Percentiles rank a stretch among this genome's conserved stretches.
Conservation (phyloP, 179 eudicot species). For the Vitellaria paradoxa region DNA sequence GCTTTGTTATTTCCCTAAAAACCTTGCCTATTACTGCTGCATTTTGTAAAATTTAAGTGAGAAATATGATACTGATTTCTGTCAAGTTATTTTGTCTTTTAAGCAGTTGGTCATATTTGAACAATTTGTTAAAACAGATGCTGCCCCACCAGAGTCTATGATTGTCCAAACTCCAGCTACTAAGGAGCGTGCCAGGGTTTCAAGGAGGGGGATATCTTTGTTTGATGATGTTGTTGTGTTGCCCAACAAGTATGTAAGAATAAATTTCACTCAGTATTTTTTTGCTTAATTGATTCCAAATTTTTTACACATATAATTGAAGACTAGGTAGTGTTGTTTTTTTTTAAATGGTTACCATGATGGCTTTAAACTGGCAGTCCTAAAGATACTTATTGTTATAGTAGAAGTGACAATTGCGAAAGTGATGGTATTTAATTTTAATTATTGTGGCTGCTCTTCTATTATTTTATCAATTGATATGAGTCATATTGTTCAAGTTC, state of each 20-base stretch:
- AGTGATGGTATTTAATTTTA: not conserved
- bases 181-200: constrained; percentile 42
- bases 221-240: constrained; percentile 42
- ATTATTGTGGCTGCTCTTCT: not conserved
- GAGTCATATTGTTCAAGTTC: not conserved
- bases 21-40: not conserved
- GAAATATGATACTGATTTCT: not conserved
- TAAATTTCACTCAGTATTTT: not conserved
- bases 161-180: constrained; percentile 67
- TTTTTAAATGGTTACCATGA: not conserved
- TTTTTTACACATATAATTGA: not conserved
- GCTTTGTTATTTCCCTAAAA: not conserved
- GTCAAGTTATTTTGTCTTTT: not conserved
- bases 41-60: not conserved
- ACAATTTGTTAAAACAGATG: constrained; percentile 33
- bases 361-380: not conserved
- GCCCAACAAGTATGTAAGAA: constrained; percentile 53
- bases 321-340: not conserved
- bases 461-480: not conserved
- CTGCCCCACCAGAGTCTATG: constrained; percentile 32
- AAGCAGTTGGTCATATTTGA: not conserved
- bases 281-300: not conserved
- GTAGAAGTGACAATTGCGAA: not conserved
- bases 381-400: not conserved
- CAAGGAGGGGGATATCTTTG: constrained; percentile 55